A percentile compares a stretch with the other conserved stretches of the same genome.
phyloP scores from a whole-genome alignment of 495 filamentous ascomycete genomes.

The Aspergillus steynii region DNA sequence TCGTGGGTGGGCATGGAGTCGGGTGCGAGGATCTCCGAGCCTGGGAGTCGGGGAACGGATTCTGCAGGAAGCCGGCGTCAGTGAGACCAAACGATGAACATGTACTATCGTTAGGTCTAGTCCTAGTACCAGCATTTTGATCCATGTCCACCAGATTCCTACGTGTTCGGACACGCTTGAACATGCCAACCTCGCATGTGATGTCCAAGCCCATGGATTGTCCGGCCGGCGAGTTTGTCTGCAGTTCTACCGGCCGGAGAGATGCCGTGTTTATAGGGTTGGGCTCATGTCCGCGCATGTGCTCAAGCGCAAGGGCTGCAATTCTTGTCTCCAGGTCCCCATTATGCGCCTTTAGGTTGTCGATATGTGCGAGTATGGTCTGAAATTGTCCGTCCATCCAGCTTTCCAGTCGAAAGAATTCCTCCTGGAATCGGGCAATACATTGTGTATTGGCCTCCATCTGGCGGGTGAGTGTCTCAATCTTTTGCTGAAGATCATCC shows the following conservation, averaged over 20 bases:
- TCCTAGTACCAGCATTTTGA: no score
- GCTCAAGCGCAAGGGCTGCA: not conserved
- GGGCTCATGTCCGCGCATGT: not conserved
- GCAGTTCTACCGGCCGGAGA: no score
- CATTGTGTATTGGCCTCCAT: not conserved
- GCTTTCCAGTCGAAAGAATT: not conserved
- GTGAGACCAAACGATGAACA: not conserved
- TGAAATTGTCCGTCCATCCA: not conserved
- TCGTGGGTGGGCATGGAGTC: conserved; percentile 10
- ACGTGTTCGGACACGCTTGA: not conserved
- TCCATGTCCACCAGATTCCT: no score
- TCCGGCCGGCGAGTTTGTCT: not conserved
- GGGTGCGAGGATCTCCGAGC: conserved; percentile 9
- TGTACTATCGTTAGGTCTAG: no score
- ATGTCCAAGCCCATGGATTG: not conserved
- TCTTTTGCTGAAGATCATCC: conserved; percentile 1
- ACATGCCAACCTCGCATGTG: not conserved
- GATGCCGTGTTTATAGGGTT: not conserved
- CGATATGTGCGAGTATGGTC: not conserved
- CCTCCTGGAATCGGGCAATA: not conserved
- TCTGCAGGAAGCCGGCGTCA: not conserved
- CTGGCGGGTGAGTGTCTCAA: conserved; percentile 8
- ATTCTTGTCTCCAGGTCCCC: not conserved
- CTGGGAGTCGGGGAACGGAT: not conserved
- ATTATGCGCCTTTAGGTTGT: not conserved